phyloP scores from a whole-genome alignment of 345 rosid genomes.

The Anacardium occidentale region DNA sequence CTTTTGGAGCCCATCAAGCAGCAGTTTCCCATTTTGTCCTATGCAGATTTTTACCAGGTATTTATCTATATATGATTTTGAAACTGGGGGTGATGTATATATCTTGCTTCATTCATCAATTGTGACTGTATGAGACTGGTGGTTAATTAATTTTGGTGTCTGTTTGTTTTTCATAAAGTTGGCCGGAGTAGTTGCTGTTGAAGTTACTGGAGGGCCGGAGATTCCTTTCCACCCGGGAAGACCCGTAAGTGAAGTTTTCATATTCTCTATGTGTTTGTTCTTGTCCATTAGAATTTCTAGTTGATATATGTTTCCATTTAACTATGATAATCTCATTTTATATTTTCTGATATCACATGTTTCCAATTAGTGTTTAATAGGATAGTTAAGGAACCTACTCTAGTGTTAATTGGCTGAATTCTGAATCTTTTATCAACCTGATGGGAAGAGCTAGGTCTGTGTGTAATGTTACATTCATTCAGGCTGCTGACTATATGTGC shows the following conservation, averaged over 20 bases:
- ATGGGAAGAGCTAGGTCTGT: no score
- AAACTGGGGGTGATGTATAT: no score
- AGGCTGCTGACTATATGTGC: no score
- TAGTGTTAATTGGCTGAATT: no score
- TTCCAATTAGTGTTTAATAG: no score
- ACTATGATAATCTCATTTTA: background rate
- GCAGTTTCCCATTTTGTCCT: slow-evolving; percentile 62
- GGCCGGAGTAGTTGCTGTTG: slow-evolving; percentile 86
- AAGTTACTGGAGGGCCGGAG: slow-evolving; percentile 86
- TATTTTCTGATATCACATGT: background rate
- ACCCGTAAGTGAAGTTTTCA: slow-evolving; percentile 35
- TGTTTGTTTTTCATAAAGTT: slow-evolving; percentile 36
- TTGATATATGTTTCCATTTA: no score
- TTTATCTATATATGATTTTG: background rate
- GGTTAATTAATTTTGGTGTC: background rate
- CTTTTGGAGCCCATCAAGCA: slow-evolving; percentile 73
- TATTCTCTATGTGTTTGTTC: background rate
- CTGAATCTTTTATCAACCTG: no score
- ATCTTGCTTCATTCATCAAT: no score
- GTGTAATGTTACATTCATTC: no score
- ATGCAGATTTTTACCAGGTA: slow-evolving; percentile 85
- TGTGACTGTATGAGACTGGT: no score
- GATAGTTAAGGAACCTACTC: no score
- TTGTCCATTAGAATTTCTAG: background rate
- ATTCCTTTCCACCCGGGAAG: slow-evolving; percentile 89